These are phyloP conservation scores for Pseudopithomyces maydicus DNA, from an alignment of 2,329 filamentous ascomycete genomes.

Conservation along the genomic window DNA sequence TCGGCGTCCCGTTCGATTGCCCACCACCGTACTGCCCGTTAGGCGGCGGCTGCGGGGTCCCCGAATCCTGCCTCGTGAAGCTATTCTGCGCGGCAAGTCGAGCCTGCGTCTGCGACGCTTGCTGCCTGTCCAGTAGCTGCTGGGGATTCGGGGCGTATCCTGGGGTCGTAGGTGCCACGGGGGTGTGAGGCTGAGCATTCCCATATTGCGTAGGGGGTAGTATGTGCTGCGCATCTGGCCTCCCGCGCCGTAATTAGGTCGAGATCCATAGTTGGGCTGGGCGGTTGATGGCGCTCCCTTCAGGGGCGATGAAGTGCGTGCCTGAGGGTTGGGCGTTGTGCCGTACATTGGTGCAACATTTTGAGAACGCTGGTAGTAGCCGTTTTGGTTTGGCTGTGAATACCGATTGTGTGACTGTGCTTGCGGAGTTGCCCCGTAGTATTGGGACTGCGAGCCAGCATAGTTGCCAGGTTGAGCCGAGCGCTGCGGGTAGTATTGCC, in stretches of 20 bases:
- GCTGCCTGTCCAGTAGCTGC: constrained; percentile 43
- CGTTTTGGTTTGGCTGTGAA: constrained; percentile 32
- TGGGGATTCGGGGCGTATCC: constrained; percentile 36
- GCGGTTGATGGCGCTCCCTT: constrained; percentile 30
- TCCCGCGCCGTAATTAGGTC: constrained; percentile 33
- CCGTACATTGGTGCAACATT: constrained; percentile 41
- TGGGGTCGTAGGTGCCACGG: constrained; percentile 20
- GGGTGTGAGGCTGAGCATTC: constrained; percentile 37
- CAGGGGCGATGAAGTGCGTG: constrained; percentile 43
- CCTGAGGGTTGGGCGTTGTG: constrained; percentile 31
- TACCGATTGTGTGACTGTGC: constrained; percentile 40
- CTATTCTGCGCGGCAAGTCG: constrained; percentile 42
- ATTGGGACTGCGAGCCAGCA: constrained; percentile 35
- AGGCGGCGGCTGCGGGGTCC: constrained; percentile 42
- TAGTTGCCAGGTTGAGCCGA: constrained; percentile 34
- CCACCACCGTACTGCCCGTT: constrained; percentile 29
- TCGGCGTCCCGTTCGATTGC: constrained; percentile 32
- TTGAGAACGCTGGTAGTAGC: constrained; percentile 41
- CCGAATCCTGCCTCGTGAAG: constrained; percentile 40
- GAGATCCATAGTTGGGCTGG: constrained; percentile 32
- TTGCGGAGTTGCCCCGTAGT: constrained; percentile 40
- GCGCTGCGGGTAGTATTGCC: constrained; percentile 39
- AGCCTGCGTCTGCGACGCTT: constrained; percentile 41
- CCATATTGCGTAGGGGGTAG: constrained; percentile 41
- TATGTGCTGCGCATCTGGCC: constrained; percentile 41